A percentile compares a stretch with the other conserved stretches of the same genome.
These are phyloP conservation scores for Debaryomyces castellii DNA, from an alignment of 805 yeast genomes.

Conservation along the genomic window DNA sequence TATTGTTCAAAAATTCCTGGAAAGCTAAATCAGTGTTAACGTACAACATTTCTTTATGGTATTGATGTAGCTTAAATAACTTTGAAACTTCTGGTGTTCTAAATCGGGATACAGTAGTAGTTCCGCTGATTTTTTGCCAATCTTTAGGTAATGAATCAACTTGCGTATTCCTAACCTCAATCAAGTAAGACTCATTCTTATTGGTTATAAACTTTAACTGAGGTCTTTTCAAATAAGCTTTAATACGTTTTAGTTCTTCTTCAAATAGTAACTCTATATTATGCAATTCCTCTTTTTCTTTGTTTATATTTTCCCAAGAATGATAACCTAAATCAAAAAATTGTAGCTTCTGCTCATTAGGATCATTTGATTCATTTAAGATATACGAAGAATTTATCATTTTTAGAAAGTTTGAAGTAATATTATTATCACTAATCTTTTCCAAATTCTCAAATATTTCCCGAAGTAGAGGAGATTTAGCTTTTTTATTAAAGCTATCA, in stretches of 20 bases:
- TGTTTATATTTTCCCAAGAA: slow-evolving; percentile 40
- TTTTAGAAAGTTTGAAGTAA: slow-evolving; percentile 34
- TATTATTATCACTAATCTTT: slow-evolving; percentile 24
- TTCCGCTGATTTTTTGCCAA: slow-evolving; percentile 76
- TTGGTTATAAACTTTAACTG: slow-evolving; percentile 54
- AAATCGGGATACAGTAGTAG: slow-evolving; percentile 69
- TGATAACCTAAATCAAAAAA: slow-evolving; percentile 40
- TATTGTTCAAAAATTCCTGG: slow-evolving; percentile 33
- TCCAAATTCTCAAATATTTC: slow-evolving; percentile 39
- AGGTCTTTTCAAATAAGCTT: slow-evolving; percentile 52
- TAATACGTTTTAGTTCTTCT: slow-evolving; percentile 50
- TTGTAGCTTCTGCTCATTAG: slow-evolving; percentile 42
- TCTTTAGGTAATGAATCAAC: slow-evolving; percentile 60
- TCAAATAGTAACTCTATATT: slow-evolving; percentile 47
- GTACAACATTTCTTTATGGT: slow-evolving; percentile 55
- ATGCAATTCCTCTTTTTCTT: slow-evolving; percentile 37
- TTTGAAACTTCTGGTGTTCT: slow-evolving; percentile 58
- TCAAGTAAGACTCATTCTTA: slow-evolving; percentile 65
- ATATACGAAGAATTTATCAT: slow-evolving; percentile 58
- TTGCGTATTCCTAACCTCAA: slow-evolving; percentile 67
- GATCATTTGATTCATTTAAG: slow-evolving; percentile 44
- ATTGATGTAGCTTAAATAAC: slow-evolving; percentile 55
- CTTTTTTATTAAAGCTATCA: slow-evolving; percentile 21
- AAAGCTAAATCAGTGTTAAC: slow-evolving; percentile 49
- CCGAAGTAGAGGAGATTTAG: slow-evolving; percentile 33